phyloP scores from a whole-genome alignment of 208 protist species.

The Phytomonas francai region DNA sequence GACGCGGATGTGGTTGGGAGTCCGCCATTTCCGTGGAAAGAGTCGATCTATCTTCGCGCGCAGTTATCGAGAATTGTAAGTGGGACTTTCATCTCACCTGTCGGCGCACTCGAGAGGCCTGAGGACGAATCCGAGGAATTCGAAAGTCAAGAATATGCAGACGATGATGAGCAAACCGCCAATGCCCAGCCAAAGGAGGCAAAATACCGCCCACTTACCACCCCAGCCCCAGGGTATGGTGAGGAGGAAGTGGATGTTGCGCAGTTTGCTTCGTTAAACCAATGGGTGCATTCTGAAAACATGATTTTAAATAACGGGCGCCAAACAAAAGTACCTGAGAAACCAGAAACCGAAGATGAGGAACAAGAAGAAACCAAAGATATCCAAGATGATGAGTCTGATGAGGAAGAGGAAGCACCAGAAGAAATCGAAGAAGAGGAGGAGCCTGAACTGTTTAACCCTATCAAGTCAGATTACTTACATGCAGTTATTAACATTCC shows the following conservation, averaged over 20 bases:
- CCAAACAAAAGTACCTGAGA: constrained; percentile 84
- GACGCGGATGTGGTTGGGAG: constrained; percentile 65
- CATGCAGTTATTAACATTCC: constrained; percentile 83
- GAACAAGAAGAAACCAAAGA: constrained; percentile 62
- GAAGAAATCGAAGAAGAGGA: constrained; percentile 54
- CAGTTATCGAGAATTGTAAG: constrained; percentile 91
- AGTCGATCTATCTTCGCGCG: constrained; percentile 88
- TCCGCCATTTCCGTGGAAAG: constrained; percentile 89
- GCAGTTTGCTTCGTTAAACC: constrained; percentile 50
- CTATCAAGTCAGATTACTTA: constrained; percentile 68
- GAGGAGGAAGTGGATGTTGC: constrained; percentile 74
- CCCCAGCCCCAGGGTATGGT: constrained; percentile 49
- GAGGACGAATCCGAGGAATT: constrained; percentile 79
- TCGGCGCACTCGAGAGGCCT: constrained; percentile 76
- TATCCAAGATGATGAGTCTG: constrained; percentile 47
- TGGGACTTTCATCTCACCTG: constrained; percentile 80
- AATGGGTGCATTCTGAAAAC: constrained; percentile 84
- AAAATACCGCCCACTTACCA: constrained; percentile 74
- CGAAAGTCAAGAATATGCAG: constrained; percentile 81
- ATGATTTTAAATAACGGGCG: constrained; percentile 86
- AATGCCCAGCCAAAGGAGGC: constrained; percentile 62
- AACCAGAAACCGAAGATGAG: constrained; percentile 68
- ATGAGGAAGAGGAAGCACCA: constrained; percentile 38
- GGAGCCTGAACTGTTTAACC: constrained; percentile 70
- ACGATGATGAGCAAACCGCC: constrained; percentile 26